Conservation (phyloP, 2,329 filamentous ascomycete species). For the Fusarium sp. region DNA sequence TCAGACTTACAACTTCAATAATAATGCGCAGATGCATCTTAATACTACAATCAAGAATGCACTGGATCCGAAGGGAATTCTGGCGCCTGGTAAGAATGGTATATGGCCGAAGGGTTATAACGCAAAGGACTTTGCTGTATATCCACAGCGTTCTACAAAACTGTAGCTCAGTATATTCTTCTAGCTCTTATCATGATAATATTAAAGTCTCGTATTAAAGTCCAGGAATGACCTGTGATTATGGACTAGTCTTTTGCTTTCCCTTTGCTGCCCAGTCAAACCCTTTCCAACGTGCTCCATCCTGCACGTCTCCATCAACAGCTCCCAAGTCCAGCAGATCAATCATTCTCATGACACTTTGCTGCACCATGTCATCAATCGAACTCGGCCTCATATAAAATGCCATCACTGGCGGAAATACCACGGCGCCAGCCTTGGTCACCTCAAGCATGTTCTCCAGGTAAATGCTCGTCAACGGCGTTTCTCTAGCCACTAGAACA, state of each 20-base stretch:
- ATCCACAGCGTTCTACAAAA: neutral
- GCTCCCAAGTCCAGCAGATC: neutral
- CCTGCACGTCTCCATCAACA: neutral
- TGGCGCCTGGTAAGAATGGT: conserved; percentile 32
- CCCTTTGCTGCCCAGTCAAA: neutral
- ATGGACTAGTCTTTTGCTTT: neutral
- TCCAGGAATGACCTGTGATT: neutral
- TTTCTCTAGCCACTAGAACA: neutral
- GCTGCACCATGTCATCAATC: neutral
- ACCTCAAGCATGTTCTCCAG: neutral
- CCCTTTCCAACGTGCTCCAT: neutral
- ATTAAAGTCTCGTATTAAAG: neutral
- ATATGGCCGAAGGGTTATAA: conserved; percentile 28
- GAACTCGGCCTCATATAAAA: neutral
- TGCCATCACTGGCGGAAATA: neutral
- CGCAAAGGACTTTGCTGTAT: neutral
- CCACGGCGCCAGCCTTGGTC: neutral
- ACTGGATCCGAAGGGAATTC: conserved; percentile 33
- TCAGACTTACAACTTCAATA: conserved; percentile 34
- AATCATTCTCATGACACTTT: neutral
- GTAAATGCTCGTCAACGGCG: neutral
- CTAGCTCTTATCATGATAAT: too few species aligned
- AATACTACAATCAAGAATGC: conserved; percentile 27
- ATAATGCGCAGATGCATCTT: conserved; percentile 27
- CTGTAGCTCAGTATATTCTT: neutral